Evolutionary conservation across 306 rosid genomes (phyloP).

Genomic region (Gynostemma pentaphyllum): DNA sequence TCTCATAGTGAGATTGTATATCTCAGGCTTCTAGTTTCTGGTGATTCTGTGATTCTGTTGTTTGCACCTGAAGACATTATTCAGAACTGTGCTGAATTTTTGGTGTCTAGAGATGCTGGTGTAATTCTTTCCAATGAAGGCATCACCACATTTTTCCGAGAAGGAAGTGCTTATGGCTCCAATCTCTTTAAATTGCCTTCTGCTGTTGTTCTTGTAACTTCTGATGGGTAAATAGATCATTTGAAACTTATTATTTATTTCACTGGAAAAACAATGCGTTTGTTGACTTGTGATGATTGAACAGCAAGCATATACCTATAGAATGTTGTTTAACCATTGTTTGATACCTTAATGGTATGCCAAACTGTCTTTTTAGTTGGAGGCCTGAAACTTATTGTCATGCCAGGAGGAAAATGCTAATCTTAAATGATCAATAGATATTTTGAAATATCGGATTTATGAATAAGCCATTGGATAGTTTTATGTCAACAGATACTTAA

Average conservation of each 20-base stretch:
- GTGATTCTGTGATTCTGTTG: constrained; percentile 25
- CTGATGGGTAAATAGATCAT: constrained; percentile 26
- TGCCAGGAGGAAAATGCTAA: not conserved
- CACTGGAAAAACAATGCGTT: not conserved
- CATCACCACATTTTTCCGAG: constrained; percentile 21
- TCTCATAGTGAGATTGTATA: constrained; percentile 9
- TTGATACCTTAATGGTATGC: not conserved
- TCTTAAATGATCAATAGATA: not conserved
- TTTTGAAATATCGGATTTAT: not conserved
- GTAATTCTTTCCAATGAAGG: constrained; percentile 29
- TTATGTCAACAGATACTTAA: too few species aligned
- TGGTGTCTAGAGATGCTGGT: constrained; percentile 32
- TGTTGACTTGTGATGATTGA: not conserved
- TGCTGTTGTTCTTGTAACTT: constrained; percentile 27
- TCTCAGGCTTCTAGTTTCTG: constrained; percentile 34
- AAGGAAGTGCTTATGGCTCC: constrained; percentile 14
- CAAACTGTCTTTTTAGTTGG: not conserved
- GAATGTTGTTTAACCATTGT: too few species aligned
- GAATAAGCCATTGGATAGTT: not conserved
- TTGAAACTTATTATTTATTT: not conserved
- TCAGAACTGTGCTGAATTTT: constrained; percentile 21
- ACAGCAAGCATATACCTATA: not conserved
- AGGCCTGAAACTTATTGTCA: not conserved
- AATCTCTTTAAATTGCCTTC: constrained; percentile 24
- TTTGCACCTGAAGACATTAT: constrained; percentile 27